Base-by-base conservation (phyloP, 208 protist genomes). In the Kentomonas sorsogonicus region DNA sequence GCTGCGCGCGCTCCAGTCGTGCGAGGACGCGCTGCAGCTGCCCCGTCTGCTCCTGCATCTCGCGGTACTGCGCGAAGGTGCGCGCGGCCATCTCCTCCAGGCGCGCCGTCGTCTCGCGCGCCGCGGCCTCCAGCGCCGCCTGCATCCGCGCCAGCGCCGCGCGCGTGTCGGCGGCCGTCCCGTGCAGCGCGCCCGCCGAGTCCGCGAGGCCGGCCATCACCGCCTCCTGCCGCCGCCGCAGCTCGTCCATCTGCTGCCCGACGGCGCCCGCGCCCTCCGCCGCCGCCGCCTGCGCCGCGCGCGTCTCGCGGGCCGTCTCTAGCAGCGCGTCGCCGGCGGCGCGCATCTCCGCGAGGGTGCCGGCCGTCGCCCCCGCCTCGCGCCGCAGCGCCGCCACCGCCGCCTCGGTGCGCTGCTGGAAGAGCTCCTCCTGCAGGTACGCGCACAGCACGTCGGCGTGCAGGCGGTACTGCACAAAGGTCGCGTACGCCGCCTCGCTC, bases 391-490 rank as follows among this genome's bases (percentile, higher is more conserved):
- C 67, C 26, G 71, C 70, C 16, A 94, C 74, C 3, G 76, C 78
- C 4, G 60, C 60, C 58, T 90, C 85, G 6, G 88, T 95, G 56
- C 85, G 84, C 65, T 95, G 69, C 52, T 95, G 88, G 63, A 89
- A 95, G 6, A 86, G 50, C 55, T 91, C 84, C 55, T 92, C 84
- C 53, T 91, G 75, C 41, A 91, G 67, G 59, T 89, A 91, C 10
- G 80, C 71, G 60, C 88, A 95, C 7, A 95, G 51, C 15, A 85
- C 73, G 55, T 90, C 81, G 2, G 79, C 67, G 69, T 95, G 88
- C 15, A 95, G 70, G 41, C 84, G 79, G 67, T 92, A 95, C 66
- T 92, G 88, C 39, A 91, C 67, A 52, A 90, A 95, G 40, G 84
- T 60, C 15, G 65, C 55, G 60, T 95, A 92, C 27, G 71, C 67